Evolutionary conservation across 2,329 filamentous ascomycete species (phyloP).

Genomic region (Ceratocystis cubensis): DNA sequence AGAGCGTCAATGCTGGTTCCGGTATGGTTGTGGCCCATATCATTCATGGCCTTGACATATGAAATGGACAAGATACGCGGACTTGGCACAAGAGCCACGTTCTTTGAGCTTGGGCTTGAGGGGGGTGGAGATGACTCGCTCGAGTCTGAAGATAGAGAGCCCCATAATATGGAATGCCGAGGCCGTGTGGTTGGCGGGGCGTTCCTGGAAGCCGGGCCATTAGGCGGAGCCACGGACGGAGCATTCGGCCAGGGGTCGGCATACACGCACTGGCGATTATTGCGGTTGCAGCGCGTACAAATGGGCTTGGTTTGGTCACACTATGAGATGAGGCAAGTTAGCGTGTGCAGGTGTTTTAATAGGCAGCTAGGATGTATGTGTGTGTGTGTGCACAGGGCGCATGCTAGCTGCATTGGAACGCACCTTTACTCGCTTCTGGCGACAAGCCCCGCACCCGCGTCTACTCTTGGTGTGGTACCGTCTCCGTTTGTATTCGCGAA

Average conservation of each 20-base stretch:
- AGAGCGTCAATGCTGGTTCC: constrained; percentile 18
- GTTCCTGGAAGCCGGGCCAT: neutral
- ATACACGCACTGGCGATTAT: constrained; percentile 22
- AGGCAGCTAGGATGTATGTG: neutral
- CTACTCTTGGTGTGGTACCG: constrained; percentile 20
- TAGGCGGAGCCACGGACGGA: neutral
- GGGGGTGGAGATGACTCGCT: neutral
- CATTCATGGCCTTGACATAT: constrained; percentile 14
- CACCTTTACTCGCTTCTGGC: constrained; percentile 25
- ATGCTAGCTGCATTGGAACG: constrained; percentile 2
- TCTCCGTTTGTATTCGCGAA: constrained; percentile 20
- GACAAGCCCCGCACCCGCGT: constrained; percentile 23
- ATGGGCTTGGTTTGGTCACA: constrained; percentile 24
- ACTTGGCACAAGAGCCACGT: neutral
- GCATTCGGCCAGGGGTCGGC: neutral
- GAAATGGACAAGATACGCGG: constrained; percentile 16
- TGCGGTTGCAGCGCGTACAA: constrained; percentile 23
- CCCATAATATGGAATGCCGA: neutral
- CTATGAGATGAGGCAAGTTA: constrained; percentile 14
- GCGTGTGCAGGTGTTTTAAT: neutral
- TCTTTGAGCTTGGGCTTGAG: neutral
- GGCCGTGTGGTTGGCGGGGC: neutral
- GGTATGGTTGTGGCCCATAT: constrained; percentile 13
- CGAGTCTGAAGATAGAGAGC: constrained; percentile 2
- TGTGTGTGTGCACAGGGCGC: neutral